Evolutionary conservation across 257 asterid species (phyloP).

Genomic region (Salvia miltiorrhiza): DNA sequence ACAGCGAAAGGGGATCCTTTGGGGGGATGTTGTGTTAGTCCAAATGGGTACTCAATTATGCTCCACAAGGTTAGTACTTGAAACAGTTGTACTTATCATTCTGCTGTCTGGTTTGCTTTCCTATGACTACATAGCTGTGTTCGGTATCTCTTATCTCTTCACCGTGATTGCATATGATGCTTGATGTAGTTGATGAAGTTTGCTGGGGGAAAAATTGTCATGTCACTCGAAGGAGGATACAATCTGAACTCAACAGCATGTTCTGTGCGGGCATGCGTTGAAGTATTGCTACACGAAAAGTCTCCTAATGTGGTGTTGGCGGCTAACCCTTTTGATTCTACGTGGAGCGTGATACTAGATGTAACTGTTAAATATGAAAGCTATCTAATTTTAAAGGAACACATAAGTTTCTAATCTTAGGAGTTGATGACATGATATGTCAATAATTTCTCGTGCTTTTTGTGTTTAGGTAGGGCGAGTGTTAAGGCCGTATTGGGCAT

Average conservation of each 20-base stretch:
- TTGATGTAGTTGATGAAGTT: conserved; percentile 70
- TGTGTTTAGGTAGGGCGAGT: too few relatives aligned
- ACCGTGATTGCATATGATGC: conserved; percentile 4
- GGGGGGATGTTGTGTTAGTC: conserved; percentile 87
- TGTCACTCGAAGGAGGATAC: conserved; percentile 99
- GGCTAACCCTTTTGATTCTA: conserved; percentile 74
- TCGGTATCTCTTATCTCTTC: too few relatives aligned
- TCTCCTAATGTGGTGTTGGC: conserved; percentile 47
- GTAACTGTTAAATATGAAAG: conserved; percentile 33
- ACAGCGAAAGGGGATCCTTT: conserved; percentile 92
- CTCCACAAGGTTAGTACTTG: conserved; percentile 64
- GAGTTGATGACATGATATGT: too few relatives aligned
- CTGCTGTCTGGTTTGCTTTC: not conserved
- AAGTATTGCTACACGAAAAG: conserved; percentile 60
- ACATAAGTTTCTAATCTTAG: too few relatives aligned
- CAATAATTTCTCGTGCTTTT: too few relatives aligned
- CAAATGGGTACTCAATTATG: conserved; percentile 81
- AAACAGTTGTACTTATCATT: conserved; percentile 5
- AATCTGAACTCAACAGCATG: conserved; percentile 71
- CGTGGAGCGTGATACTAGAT: conserved; percentile 78
- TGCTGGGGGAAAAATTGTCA: conserved; percentile 83
- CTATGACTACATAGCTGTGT: not conserved
- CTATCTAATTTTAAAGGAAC: too few relatives aligned
- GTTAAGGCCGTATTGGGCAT: too few relatives aligned
- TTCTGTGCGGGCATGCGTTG: conserved; percentile 75